Conservation (phyloP, 257 asterid genomes). For the Verbascum thapsus region DNA sequence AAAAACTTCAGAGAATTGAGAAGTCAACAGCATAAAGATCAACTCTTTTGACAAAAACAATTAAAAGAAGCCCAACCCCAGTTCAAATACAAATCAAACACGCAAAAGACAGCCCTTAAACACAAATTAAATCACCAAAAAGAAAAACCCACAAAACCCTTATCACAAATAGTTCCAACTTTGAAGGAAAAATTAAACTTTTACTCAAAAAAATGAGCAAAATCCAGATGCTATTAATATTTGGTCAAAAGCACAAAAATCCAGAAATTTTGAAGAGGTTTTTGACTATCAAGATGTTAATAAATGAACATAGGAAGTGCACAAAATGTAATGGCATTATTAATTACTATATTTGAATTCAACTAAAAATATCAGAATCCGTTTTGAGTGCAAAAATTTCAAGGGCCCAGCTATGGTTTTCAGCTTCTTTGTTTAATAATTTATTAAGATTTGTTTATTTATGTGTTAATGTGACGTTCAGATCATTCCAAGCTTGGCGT, state of each 20-base stretch:
- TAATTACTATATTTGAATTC: constrained; percentile 25
- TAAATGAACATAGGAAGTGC: constrained; percentile 25
- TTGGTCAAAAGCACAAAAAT: constrained; percentile 29
- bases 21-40: constrained; percentile 19
- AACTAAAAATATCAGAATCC: constrained; percentile 35
- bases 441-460: constrained; percentile 31
- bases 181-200: background rate
- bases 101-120: constrained; percentile 23
- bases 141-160: constrained; percentile 42
- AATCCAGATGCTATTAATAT: constrained; percentile 39
- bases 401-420: constrained; percentile 41
- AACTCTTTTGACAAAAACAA: constrained; percentile 31
- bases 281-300: constrained; percentile 10
- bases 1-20: constrained; percentile 8
- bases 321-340: constrained; percentile 27
- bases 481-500: constrained; percentile 60
- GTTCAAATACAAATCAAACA: constrained; percentile 46
- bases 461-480: constrained; percentile 52
- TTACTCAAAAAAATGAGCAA: constrained; percentile 29
- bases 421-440: constrained; percentile 27
- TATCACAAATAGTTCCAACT: constrained; percentile 29
- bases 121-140: constrained; percentile 18
- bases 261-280: constrained; percentile 12
- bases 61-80: constrained; percentile 22
- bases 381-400: constrained; percentile 43